Percentiles rank a stretch among this genome's conserved stretches.
Evolutionary conservation across 495 filamentous ascomycete species (phyloP).

Genomic region (Neurospora sp.): DNA sequence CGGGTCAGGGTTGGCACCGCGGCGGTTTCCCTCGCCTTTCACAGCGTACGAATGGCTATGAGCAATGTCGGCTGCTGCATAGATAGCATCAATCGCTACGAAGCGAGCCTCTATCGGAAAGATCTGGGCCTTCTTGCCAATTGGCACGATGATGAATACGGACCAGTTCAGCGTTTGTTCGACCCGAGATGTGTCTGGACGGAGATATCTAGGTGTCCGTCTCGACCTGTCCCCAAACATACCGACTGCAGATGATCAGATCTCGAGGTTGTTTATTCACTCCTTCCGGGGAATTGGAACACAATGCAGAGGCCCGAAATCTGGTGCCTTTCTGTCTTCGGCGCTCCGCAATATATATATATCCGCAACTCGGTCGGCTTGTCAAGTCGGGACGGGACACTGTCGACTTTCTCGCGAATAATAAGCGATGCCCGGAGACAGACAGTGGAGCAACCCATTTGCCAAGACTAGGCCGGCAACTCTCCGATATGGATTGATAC

Average conservation of each 20-base stretch:
- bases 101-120: background rate
- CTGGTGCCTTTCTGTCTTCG: background rate
- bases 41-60: background rate
- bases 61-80: background rate
- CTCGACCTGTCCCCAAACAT: background rate
- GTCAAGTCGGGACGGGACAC: background rate
- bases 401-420: background rate
- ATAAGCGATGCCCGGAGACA: background rate
- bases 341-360: background rate
- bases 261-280: background rate
- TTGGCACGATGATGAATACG: background rate
- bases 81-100: background rate
- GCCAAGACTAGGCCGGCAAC: background rate
- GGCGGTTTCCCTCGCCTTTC: background rate
- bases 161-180: background rate
- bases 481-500: background rate
- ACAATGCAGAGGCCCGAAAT: background rate
- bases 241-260: background rate
- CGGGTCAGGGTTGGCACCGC: background rate
- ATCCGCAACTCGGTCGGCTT: background rate
- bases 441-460: background rate
- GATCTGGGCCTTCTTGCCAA: background rate
- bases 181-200: background rate
- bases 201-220: background rate
- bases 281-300: background rate